Conservation (phyloP, 768 basidiomycete species). For the Mycena alexandri region DNA sequence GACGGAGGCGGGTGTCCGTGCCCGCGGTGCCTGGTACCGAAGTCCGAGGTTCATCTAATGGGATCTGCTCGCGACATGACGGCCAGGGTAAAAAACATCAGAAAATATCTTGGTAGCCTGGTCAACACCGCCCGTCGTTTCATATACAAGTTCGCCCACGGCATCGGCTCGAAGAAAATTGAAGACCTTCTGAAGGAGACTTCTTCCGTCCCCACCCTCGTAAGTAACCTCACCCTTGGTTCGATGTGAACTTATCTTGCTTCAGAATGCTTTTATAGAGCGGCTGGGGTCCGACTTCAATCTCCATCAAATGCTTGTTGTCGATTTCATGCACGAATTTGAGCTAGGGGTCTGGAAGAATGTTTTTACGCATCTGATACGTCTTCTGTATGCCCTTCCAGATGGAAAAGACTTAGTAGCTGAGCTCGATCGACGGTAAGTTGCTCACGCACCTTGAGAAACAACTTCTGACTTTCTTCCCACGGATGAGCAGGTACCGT, state of each 20-base stretch:
- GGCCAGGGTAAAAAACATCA: background rate
- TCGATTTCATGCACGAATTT: conserved; percentile 55
- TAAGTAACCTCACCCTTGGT: background rate
- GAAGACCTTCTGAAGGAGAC: conserved; percentile 21
- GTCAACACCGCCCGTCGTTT: conserved; percentile 7
- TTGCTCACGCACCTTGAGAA: no score
- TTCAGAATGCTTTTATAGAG: conserved; percentile 53
- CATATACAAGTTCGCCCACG: conserved; percentile 12
- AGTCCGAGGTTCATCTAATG: conserved; percentile 36
- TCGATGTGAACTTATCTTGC: background rate
- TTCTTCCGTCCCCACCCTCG: conserved; percentile 29
- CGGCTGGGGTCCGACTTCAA: conserved; percentile 40
- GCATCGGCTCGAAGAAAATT: background rate
- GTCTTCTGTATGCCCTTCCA: conserved; percentile 43
- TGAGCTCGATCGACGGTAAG: conserved; percentile 43
- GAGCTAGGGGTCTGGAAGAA: conserved; percentile 55
- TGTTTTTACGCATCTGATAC: conserved; percentile 50
- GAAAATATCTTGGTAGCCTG: conserved; percentile 8
- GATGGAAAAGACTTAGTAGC: conserved; percentile 32
- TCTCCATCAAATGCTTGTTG: conserved; percentile 44
- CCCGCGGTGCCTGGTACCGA: conserved; percentile 39
- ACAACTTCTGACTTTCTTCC: no score
- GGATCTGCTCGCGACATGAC: conserved; percentile 25
- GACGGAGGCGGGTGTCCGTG: conserved; percentile 41
- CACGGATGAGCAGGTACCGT: conserved; percentile 32